These are phyloP conservation scores for Nissolia schottii DNA, from an alignment of 306 rosid species.

Conservation along the genomic window DNA sequence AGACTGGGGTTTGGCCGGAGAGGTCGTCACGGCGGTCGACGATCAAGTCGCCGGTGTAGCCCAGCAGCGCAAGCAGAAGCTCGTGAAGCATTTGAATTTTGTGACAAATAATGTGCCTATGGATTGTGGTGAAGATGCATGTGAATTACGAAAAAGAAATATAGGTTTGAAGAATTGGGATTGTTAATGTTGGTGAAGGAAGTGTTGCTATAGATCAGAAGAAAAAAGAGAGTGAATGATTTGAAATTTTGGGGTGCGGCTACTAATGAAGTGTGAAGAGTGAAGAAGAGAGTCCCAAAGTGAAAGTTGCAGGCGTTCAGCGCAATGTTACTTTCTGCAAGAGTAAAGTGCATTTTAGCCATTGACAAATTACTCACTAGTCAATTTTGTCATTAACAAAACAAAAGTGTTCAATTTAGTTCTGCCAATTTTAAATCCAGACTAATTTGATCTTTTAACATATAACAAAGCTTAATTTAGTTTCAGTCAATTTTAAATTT, in stretches of 20 bases:
- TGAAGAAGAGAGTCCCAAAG: neutral
- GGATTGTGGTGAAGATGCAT: neutral
- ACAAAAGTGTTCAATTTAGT: no score
- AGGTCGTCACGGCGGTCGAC: constrained; percentile 60
- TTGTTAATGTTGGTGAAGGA: neutral
- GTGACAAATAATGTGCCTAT: neutral
- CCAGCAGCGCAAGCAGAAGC: constrained; percentile 73
- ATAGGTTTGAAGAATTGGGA: neutral
- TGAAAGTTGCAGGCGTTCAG: neutral
- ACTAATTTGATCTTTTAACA: no score
- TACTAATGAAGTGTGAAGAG: no score
- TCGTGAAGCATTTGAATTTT: constrained; percentile 72
- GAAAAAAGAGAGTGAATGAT: neutral
- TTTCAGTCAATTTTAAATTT: no score
- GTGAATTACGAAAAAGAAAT: neutral
- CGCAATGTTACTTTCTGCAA: no score
- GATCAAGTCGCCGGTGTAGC: constrained; percentile 95
- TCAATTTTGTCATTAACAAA: no score
- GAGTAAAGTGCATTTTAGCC: no score
- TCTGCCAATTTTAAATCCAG: no score
- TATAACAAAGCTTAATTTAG: no score
- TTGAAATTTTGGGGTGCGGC: neutral
- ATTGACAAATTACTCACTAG: no score
- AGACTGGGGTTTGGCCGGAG: constrained; percentile 45
- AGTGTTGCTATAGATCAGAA: neutral